These are phyloP conservation scores for Histomonas meleagridis DNA, from an alignment of 208 protist genomes.

Conservation along the genomic window DNA sequence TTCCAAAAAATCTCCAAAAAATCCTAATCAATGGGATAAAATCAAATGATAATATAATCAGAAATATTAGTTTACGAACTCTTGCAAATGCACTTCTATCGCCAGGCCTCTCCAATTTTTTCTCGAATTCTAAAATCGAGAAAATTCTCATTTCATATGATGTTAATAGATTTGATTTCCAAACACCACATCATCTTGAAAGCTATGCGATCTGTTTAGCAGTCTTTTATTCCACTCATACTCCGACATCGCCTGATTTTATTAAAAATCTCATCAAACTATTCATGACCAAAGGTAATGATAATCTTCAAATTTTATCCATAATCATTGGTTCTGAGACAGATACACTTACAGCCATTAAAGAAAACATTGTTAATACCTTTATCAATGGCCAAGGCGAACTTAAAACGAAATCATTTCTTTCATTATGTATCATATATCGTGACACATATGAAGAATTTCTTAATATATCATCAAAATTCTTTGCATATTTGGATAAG, in stretches of 20 bases:
- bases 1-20: too few relatives aligned
- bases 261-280: neutral
- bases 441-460: neutral
- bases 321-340: neutral
- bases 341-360: neutral
- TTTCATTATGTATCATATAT: neutral
- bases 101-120: too few relatives aligned
- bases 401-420: neutral
- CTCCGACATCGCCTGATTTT: neutral
- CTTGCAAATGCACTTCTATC: too few relatives aligned
- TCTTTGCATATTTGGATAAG: neutral
- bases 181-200: too few relatives aligned
- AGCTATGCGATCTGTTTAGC: neutral
- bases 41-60: too few relatives aligned
- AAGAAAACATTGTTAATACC: neutral
- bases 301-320: neutral
- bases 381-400: neutral
- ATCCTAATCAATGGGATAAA: too few relatives aligned
- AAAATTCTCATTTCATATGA: too few relatives aligned
- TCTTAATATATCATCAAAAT: neutral
- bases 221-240: neutral
- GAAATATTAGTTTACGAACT: too few relatives aligned
- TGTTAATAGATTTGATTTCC: too few relatives aligned
- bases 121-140: too few relatives aligned
- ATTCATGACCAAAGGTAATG: neutral